Conservation (phyloP, 768 basidiomycete species). For the Paxillus ammoniavirescens region DNA sequence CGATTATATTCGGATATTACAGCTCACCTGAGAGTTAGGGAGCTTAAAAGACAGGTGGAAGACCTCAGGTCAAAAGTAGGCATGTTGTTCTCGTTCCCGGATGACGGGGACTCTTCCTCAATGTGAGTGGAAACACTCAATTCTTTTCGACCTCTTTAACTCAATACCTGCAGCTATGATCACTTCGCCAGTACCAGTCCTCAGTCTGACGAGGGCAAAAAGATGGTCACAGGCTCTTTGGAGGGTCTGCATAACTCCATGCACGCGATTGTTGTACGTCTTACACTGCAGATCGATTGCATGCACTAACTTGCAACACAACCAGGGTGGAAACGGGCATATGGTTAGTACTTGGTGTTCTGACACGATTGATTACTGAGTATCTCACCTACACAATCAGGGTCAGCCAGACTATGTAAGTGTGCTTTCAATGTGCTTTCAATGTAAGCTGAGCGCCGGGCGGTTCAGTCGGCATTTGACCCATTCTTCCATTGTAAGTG, state of each 20-base stretch:
- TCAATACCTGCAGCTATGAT: conserved; percentile 19
- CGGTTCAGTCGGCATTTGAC: conserved; percentile 22
- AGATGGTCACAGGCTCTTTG: conserved; percentile 15
- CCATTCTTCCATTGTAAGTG: conserved; percentile 25
- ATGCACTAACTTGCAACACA: not conserved
- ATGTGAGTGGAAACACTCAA: conserved; percentile 5
- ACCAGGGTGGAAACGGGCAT: conserved; percentile 25
- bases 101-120: conserved; percentile 6
- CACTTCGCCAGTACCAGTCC: conserved; percentile 24
- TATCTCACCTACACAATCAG: conserved; percentile 6
- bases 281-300: not conserved
- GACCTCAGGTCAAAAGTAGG: conserved; percentile 15
- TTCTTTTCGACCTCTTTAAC: not conserved
- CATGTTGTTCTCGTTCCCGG: conserved; percentile 20
- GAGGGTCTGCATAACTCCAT: conserved; percentile 21
- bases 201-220: not conserved
- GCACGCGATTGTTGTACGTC: conserved; percentile 19
- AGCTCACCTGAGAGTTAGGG: conserved; percentile 5
- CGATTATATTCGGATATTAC: not conserved
- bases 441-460: not conserved
- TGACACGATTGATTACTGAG: not conserved
- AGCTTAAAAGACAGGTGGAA: conserved; percentile 12
- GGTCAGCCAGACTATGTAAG: conserved; percentile 22
- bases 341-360: conserved; percentile 17
- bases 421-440: not conserved